Base-by-base conservation (phyloP, 345 rosid genomes). In the Eucalyptus microcorys region DNA sequence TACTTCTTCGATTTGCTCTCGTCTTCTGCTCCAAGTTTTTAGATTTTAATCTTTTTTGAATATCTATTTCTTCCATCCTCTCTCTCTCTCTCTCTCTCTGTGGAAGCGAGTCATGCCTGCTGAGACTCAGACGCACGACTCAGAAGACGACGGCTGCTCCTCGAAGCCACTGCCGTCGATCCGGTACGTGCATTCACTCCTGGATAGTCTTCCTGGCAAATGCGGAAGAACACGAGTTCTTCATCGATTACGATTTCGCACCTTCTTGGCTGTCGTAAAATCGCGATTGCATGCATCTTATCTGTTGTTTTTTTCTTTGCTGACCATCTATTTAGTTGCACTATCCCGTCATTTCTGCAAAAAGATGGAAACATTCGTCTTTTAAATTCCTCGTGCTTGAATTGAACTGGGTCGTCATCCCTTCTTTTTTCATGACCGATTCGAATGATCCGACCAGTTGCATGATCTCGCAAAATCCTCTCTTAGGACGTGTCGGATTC, bases 401-500 rank as follows among this genome's bases (percentile, higher is more conserved):
- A 64, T 64, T 64, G 21, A n/a, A 64, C 76, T 14, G 37, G 71
- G 37, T n/a, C 76, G 15, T n/a, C 5, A n/a, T 64, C 5, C 7
- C 3, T 3, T 71, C 16, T 1, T 19, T 5, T 19, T 12, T 5
- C 40, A 0, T 0, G 76, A 64, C 1, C 76, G 76, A 64, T 5
- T 34, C 81, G 26, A 10, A 71, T 37, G 43, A 19, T 19, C 10
- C 26, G 10, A 19, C 45, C 43, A 71, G 3, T 40, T 12, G 84
- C 84, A 6, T 76, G 30, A 76, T 40, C 47, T 76, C 47, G 47
- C 47, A 76, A 40, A 12, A 10, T 43, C 24, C 27, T 40, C 83
- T 40, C 81, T 4, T 19, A 6, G 84, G 84, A 40, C 30, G 30
- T 10, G 47, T 76, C 42, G 83, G 24, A 52, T 52, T 52, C 55